Evolutionary conservation across 768 basidiomycete species (phyloP).

Genomic region (Kwoniella mangroviensis): DNA sequence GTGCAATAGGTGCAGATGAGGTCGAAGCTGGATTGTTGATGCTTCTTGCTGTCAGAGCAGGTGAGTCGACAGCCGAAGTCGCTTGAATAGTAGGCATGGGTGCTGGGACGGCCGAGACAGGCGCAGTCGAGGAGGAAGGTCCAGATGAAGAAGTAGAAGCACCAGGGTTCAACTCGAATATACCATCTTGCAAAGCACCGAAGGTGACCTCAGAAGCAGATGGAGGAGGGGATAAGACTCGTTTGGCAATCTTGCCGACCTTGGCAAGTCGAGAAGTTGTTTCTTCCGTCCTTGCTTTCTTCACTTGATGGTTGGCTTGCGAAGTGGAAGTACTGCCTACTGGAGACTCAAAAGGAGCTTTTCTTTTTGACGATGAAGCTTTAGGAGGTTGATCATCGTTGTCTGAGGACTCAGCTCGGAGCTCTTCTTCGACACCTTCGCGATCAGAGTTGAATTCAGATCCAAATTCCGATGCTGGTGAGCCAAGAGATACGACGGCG

Average conservation of each 20-base stretch:
- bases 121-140: background rate
- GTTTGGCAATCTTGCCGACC: conserved; percentile 30
- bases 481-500: background rate
- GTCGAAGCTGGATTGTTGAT: background rate
- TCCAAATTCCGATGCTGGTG: conserved; percentile 14
- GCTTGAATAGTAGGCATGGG: background rate
- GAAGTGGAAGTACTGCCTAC: background rate
- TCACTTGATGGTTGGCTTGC: background rate
- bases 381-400: conserved; percentile 10
- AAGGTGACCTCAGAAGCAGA: conserved; percentile 10
- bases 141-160: background rate
- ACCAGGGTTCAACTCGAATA: conserved; percentile 19
- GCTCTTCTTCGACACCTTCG: conserved; percentile 12
- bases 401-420: background rate
- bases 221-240: conserved; percentile 16
- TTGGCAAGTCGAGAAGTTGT: conserved; percentile 5
- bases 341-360: background rate
- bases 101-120: background rate
- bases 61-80: background rate
- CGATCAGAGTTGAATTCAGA: conserved; percentile 20
- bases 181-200: conserved; percentile 27
- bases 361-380: background rate
- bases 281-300: conserved; percentile 5
- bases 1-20: background rate
- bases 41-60: background rate